phyloP scores from a whole-genome alignment of 164 flowering plant genomes.

The Stephania cephalantha region DNA sequence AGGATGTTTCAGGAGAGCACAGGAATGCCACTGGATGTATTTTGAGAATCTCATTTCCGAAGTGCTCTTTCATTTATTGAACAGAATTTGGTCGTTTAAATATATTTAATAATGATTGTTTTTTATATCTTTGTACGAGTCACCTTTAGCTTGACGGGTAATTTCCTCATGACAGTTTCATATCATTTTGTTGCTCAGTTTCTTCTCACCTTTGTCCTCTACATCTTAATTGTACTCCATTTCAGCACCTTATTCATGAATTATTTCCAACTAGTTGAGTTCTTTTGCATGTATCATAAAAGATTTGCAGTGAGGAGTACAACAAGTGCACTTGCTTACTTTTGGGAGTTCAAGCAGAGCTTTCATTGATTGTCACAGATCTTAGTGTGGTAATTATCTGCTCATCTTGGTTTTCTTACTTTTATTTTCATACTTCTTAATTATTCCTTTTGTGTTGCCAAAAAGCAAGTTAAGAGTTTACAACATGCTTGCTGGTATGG shows the following conservation, averaged over 20 bases:
- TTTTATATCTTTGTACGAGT: not conserved
- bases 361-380: slow-evolving; percentile 61
- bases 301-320: slow-evolving; percentile 90
- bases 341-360: slow-evolving; percentile 75
- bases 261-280: not conserved
- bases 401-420: not conserved
- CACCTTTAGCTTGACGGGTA: not conserved
- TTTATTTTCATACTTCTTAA: not conserved
- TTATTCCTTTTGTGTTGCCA: not conserved
- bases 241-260: not conserved
- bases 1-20: not conserved
- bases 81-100: not conserved
- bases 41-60: not conserved
- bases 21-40: not conserved
- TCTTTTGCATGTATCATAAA: slow-evolving; percentile 13
- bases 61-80: not conserved
- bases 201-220: not conserved
- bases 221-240: not conserved
- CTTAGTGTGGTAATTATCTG: slow-evolving; percentile 61
- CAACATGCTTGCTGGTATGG: not conserved
- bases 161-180: not conserved
- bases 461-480: not conserved
- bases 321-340: slow-evolving; percentile 53
- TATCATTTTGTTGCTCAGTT: not conserved
- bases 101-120: not conserved